Percentiles rank a stretch among this genome's conserved stretches.
Conservation (phyloP, 176 grass and related monocot species). For the Tillandsia leiboldiana region DNA sequence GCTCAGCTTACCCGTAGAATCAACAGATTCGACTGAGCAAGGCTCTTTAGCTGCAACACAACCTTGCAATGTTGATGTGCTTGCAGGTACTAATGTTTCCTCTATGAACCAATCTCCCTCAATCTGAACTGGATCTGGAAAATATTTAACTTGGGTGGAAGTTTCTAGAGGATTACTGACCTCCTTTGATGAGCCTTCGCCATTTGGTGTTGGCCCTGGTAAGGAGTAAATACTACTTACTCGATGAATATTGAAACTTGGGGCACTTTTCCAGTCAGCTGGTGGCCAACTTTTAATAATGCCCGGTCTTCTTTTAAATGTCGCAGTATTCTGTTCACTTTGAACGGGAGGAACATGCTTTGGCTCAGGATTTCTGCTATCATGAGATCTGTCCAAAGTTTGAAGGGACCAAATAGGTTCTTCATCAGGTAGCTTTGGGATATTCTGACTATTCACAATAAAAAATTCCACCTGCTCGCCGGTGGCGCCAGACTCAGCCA, state of each 20-base stretch:
- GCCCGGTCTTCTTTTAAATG: conserved; percentile 27
- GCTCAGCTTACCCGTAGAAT: conserved; percentile 19
- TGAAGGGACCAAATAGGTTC: conserved; percentile 75
- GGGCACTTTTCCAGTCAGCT: conserved; percentile 61
- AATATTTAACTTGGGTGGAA: conserved; percentile 19
- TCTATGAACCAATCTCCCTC: conserved; percentile 64
- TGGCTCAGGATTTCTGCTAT: conserved; percentile 21
- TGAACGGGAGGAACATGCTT: conserved; percentile 8
- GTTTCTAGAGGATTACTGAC: conserved; percentile 7
- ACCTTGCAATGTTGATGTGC: conserved; percentile 24
- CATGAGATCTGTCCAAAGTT: conserved; percentile 19
- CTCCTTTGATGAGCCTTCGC: conserved; percentile 10
- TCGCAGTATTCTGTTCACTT: conserved; percentile 22
- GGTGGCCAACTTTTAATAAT: conserved; percentile 51
- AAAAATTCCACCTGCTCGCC: conserved; percentile 61
- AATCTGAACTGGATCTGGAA: conserved; percentile 41
- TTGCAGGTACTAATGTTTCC: conserved; percentile 15
- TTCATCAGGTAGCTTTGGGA: conserved; percentile 48
- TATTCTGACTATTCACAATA: conserved; percentile 68
- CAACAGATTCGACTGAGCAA: conserved; percentile 28
- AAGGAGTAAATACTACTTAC: conserved; percentile 5
- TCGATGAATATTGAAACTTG: conserved; percentile 31
- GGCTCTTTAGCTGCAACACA: conserved; percentile 15
- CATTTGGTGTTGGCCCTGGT: conserved; percentile 24
- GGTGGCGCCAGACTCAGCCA: conserved; percentile 54